Base-by-base conservation (phyloP, 371 early-diverging fungal species). In the Haplosporangium sp. region DNA sequence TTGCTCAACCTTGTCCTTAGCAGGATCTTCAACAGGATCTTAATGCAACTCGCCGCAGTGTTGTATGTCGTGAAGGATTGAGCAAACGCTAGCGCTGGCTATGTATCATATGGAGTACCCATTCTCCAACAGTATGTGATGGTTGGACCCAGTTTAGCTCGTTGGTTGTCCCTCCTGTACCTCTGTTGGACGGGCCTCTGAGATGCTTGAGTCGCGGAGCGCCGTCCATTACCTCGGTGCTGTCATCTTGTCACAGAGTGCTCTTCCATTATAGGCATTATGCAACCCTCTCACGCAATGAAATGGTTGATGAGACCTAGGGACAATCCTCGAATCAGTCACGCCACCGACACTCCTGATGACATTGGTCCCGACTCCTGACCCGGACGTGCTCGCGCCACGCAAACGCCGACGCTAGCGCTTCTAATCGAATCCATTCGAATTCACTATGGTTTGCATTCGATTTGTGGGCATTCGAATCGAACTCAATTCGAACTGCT, bases 11-110 rank as follows among this genome's bases (percentile, higher is more conserved):
- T 36, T 21, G 38, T 65, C 58, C 65, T 38, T 36, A 5, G 46
- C 56, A 55, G 43, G 56, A 56, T 64, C 65, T 65, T 65, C 65
- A 64, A 56, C 64, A 64, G 13, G 56, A 50, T 64, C 50, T 55
- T 64, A 41, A 47, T 55, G 20, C 55, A 36, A 6, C 42, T 0
- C 55, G 40, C 45, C 8, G 20, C 46, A 54, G 54, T 45, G 55
- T 41, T 51, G 54, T 55, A 43, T 13, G 23, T 47, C 40, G 56
- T 40, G 38, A 56, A 20, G 64, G 64, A 40, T 20, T 53, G 64
- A 64, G 56, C 55, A 48, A 55, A 55, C 54, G 38, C 38, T 62
- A 36, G 55, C 16, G 55, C 43, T 21, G 21, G 46, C 41, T 54
- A 41, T 53, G 46, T 54, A 50, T 62, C 55, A 54, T 20, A 54